Evolutionary conservation across 2,329 filamentous ascomycete species (phyloP), one percentile per base, ranked within the genome.

Genomic region (Trematosphaeria pertusa): DNA sequence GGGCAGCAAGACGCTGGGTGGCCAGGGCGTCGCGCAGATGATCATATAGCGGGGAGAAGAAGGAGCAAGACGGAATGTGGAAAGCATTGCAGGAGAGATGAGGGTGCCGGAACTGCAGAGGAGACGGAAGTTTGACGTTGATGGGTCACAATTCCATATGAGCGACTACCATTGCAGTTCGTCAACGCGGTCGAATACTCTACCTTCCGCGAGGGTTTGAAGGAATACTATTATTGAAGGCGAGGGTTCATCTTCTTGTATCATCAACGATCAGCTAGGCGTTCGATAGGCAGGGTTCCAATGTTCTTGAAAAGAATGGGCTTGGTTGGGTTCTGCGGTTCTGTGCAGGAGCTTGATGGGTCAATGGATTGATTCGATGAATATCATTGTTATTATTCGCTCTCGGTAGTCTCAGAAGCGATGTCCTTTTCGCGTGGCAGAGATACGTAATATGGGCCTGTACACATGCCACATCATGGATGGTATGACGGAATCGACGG

Each of bases 1-100:
- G 58, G 89, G 89, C 51, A 97, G 92, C 81, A 97, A 97, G 84
- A 97, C 93, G 12, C 81, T 99, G 42, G 94, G 94, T 58, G 94
- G 94, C 42, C 87, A 90, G 59, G 93, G 93, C 41, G 88, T 97
- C 60, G 94, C 91, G 53, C 92, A 97, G 79, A 97, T 97, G 93
- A 97, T 97, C 75, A 91, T 97, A 58, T 71, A 62, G 56, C 28
- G 20, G 17, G 20, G 20, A 12, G 32, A 17, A 7, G 22, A 31
- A 30, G 32, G 37, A n/a, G 18, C 39, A 36, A 28, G 8, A 12
- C 14, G 24, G 7, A 14, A n/a, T 18, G n/a, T 38, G 10, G 28
- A 35, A 15, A 35, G n/a, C 12, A n/a, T 10, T 15, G 18, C 10
- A 20, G 31, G 26, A 19, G 43, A 24, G 31, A 12, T 8, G 12